These are phyloP conservation scores for Aspergillus brunneoviolaceus DNA, from an alignment of 2,329 filamentous ascomycete genomes.

Conservation along the genomic window DNA sequence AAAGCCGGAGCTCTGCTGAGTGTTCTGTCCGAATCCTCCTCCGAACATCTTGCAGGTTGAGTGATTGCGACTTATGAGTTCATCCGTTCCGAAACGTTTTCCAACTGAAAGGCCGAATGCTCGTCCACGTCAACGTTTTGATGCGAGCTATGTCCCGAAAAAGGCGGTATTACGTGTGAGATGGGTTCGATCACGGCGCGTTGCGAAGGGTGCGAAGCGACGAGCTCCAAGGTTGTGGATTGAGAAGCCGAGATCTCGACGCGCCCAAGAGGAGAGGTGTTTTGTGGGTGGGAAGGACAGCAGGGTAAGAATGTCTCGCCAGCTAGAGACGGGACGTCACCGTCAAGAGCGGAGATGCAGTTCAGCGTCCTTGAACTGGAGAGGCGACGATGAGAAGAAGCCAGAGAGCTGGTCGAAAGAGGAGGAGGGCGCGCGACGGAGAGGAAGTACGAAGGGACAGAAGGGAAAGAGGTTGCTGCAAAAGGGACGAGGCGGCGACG, in stretches of 20 bases:
- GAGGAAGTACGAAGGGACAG: background rate
- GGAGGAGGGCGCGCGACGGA: conserved; percentile 6
- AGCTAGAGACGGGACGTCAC: conserved; percentile 17
- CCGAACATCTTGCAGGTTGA: conserved; percentile 35
- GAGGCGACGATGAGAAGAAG: conserved; percentile 4
- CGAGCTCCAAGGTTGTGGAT: background rate
- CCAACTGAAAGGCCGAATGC: background rate
- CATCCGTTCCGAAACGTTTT: conserved; percentile 27
- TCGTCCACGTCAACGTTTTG: background rate
- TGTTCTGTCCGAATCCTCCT: conserved; percentile 60
- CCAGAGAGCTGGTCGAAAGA: conserved; percentile 11
- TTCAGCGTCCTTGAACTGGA: conserved; percentile 16
- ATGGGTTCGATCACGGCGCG: conserved; percentile 5
- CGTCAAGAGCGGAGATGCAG: conserved; percentile 17
- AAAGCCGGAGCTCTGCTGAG: conserved; percentile 47
- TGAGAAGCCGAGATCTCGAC: conserved; percentile 13
- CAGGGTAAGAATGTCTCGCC: conserved; percentile 15
- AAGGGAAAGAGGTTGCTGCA: conserved; percentile 4
- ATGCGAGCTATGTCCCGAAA: background rate
- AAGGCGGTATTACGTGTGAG: conserved; percentile 2
- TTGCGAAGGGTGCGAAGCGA: background rate
- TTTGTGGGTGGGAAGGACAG: conserved; percentile 11
- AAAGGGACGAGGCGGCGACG: background rate
- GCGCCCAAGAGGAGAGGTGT: conserved; percentile 14
- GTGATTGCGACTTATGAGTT: conserved; percentile 26